These are phyloP conservation scores for Euphorbia schlechtendalii DNA, from an alignment of 441 rosid genomes.

Conservation along the genomic window DNA sequence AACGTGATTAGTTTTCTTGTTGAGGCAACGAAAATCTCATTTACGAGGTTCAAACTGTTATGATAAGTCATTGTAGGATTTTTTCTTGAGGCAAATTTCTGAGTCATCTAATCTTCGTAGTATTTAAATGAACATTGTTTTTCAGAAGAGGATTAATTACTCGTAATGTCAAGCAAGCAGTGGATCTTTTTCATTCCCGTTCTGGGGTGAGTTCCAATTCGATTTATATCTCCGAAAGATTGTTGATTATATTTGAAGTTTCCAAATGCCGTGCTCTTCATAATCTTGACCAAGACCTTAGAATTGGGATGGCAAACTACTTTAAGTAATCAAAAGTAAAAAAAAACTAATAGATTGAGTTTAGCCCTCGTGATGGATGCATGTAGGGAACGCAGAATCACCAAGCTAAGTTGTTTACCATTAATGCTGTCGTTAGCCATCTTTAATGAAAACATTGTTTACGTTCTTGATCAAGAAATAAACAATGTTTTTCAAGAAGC, in stretches of 20 bases:
- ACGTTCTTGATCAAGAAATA: no score
- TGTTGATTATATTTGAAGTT: neutral
- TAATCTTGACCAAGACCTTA: neutral
- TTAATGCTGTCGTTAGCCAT: no score
- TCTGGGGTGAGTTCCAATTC: constrained; percentile 47
- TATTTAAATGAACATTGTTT: neutral
- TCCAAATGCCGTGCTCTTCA: neutral
- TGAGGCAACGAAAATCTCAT: neutral
- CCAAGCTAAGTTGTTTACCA: neutral
- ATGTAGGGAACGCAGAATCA: neutral
- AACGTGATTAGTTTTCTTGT: neutral
- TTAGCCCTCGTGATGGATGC: neutral
- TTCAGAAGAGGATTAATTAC: constrained; percentile 85
- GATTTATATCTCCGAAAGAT: neutral
- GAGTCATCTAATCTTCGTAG: no score
- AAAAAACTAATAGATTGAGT: neutral
- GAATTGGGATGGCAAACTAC: neutral
- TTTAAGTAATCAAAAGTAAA: neutral
- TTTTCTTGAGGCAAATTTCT: neutral
- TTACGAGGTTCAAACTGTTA: neutral
- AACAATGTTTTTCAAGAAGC: no score
- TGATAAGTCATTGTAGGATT: neutral
- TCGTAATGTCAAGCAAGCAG: constrained; percentile 74
- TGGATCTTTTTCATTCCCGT: constrained; percentile 71
- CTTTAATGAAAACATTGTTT: no score